Base-by-base conservation (phyloP, 768 basidiomycete species). In the Lactarius evosmus region DNA sequence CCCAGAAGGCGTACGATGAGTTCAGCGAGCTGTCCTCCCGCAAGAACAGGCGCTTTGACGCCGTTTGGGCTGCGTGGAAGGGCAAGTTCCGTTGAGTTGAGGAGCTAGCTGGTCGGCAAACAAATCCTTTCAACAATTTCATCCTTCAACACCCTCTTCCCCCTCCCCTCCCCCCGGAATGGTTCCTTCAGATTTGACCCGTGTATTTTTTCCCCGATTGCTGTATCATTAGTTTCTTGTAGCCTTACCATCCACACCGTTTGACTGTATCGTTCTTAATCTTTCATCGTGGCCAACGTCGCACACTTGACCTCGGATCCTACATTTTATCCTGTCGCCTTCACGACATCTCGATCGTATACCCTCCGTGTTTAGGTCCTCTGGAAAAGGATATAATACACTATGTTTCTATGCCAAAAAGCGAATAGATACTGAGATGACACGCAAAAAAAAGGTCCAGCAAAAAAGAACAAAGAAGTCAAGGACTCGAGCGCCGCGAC, bases 31-130 rank as follows among this genome's bases (percentile, higher is more conserved):
- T 86, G 67, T 81, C 76, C 66, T 75, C 78, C 55, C 81, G 78
- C 62, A 79, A 82, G 62, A 81, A 81, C 71, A 78, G 81, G 70
- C 79, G 80, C 57, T 79, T 84, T 60, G 86, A 89, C 72, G 80
- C 75, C 51, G 73, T 86, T 69, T 89, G 85, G 84, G 78, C 74
- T 59, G 75, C 79, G 32, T 82, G 79, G 81, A 75, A 72, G 63
- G 71, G 74, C 44, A 60, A 52, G 50, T 61, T 68, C 57, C 66
- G 64, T 38, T 68, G 44, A 67, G 53, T n/a, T n/a, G n/a, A n/a
- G n/a, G n/a, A n/a, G n/a, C n/a, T 22, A 36, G 7, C 17, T 16
- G 4, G 55, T 41, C 2, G 33, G 6, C 38, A 44, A 49, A 12
- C 33, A 19, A 12, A 3, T 4, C 50, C 41, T n/a, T 25, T 29